Evolutionary conservation across 441 rosid species (phyloP).

Genomic region (Populus hybrid): DNA sequence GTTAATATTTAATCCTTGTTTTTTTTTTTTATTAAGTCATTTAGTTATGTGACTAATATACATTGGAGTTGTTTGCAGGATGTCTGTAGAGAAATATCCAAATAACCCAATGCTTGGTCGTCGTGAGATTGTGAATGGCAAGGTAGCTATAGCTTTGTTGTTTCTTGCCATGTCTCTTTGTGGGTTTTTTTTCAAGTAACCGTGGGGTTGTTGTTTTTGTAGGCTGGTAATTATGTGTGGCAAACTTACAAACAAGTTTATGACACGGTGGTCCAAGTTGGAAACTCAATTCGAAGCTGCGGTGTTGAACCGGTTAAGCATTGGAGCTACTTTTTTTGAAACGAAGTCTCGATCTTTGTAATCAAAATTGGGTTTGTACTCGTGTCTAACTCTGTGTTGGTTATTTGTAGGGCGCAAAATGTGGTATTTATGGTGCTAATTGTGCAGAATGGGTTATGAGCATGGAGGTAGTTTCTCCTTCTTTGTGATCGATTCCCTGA

Average conservation of each 20-base stretch:
- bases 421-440: slow-evolving; percentile 93
- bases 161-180: background rate
- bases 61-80: slow-evolving; percentile 27
- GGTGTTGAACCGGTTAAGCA: slow-evolving; percentile 67
- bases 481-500: background rate
- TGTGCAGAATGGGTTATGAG: slow-evolving; percentile 88
- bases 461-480: slow-evolving; percentile 68
- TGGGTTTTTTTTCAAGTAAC: background rate
- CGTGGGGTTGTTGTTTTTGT: slow-evolving; percentile 10
- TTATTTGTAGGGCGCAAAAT: slow-evolving; percentile 61
- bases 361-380: background rate
- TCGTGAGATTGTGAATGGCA: slow-evolving; percentile 67
- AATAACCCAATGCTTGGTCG: slow-evolving; percentile 75
- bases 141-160: slow-evolving; percentile 33
- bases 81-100: slow-evolving; percentile 78
- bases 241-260: slow-evolving; percentile 73
- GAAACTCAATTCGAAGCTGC: slow-evolving; percentile 74
- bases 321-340: background rate
- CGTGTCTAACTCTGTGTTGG: background rate
- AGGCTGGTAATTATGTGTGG: slow-evolving; percentile 90
- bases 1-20: background rate
- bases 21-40: background rate
- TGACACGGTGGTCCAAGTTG: slow-evolving; percentile 70
- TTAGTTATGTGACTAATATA: background rate
- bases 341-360: background rate